These are phyloP conservation scores for Passiflora organensis DNA, from an alignment of 345 rosid species.

Conservation along the genomic window DNA sequence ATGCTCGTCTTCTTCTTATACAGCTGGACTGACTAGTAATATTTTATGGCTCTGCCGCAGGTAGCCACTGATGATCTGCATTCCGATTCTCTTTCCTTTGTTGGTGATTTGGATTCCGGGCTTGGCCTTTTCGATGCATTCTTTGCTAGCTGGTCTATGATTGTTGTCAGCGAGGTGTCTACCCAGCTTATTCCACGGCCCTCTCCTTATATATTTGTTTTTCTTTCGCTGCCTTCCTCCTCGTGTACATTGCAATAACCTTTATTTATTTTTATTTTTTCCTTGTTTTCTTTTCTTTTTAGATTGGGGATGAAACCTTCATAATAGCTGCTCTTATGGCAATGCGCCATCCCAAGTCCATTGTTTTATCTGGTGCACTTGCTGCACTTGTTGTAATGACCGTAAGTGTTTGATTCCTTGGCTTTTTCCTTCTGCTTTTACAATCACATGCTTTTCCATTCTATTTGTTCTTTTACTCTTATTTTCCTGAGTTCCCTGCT, in stretches of 20 bases:
- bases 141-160: slow-evolving; percentile 89
- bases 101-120: slow-evolving; percentile 52
- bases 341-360: slow-evolving; percentile 98
- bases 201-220: not conserved
- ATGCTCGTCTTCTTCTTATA: not conserved
- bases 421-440: not conserved
- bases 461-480: too few relatives aligned
- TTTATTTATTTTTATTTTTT: not conserved
- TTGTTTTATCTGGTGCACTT: slow-evolving; percentile 88
- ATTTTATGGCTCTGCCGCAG: slow-evolving; percentile 25
- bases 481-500: too few relatives aligned
- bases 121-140: slow-evolving; percentile 92
- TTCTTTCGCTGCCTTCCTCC: not conserved
- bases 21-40: not conserved
- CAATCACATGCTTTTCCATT: not conserved
- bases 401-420: slow-evolving; percentile 32
- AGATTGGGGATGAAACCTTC: slow-evolving; percentile 99
- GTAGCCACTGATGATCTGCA: slow-evolving; percentile 38
- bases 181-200: not conserved
- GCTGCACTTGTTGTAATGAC: slow-evolving; percentile 93
- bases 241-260: not conserved
- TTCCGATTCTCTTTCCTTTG: slow-evolving; percentile 33
- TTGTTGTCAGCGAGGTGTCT: slow-evolving; percentile 90
- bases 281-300: slow-evolving; percentile 3
- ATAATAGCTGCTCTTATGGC: slow-evolving; percentile 99